Conservation (phyloP, 257 asterid genomes). For the Penstemon newberryi region DNA sequence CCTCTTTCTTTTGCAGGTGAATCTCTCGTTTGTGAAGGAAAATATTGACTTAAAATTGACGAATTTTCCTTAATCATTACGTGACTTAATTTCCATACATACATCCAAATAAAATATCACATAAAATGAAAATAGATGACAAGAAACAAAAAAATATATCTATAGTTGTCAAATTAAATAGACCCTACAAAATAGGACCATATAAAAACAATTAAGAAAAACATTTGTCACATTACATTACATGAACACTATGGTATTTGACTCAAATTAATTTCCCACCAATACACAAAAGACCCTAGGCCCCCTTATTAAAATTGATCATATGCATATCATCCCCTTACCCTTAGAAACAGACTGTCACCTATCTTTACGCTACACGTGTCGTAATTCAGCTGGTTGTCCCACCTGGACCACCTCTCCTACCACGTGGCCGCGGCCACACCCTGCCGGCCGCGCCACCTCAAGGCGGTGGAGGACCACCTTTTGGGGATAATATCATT, state of each 20-base stretch:
- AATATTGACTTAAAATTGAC: no score
- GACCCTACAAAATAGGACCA: neutral
- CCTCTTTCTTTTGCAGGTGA: neutral
- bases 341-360: slow-evolving; percentile 48
- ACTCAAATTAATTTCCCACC: slow-evolving; percentile 18
- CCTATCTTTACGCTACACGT: slow-evolving; percentile 37
- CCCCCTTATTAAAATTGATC: neutral
- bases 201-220: slow-evolving; percentile 20
- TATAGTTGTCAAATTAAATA: neutral
- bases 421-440: slow-evolving; percentile 67
- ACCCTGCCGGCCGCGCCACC: slow-evolving; percentile 71
- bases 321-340: neutral
- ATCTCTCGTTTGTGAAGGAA: neutral
- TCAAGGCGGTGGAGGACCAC: slow-evolving; percentile 70
- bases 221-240: neutral
- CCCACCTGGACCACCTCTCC: slow-evolving; percentile 77
- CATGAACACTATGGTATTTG: slow-evolving; percentile 12
- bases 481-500: slow-evolving; percentile 28
- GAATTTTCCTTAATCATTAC: neutral
- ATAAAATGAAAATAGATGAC: neutral
- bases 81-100: neutral
- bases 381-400: slow-evolving; percentile 23
- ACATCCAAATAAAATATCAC: no score
- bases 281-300: neutral
- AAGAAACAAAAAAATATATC: neutral